These are phyloP conservation scores for Madurella mycetomatis DNA, from an alignment of 2,329 filamentous ascomycete species.

Conservation along the genomic window DNA sequence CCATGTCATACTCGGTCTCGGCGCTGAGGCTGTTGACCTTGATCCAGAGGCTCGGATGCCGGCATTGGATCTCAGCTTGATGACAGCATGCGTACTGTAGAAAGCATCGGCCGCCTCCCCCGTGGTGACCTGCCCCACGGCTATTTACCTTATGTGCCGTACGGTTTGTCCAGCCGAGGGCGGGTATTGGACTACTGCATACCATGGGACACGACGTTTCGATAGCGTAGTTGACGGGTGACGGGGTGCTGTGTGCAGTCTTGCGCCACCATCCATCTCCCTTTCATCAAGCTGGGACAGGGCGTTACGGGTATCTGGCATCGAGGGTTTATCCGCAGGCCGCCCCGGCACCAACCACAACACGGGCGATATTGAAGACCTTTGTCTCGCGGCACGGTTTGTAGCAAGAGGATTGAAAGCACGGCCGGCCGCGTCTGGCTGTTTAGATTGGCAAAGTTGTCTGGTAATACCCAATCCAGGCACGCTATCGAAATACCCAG, in stretches of 20 bases:
- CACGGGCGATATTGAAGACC: neutral
- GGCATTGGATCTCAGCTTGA: neutral
- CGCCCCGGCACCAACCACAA: conserved; percentile 6
- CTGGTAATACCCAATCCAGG: too few relatives aligned
- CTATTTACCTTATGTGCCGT: conserved; percentile 1
- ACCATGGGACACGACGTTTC: conserved; percentile 14
- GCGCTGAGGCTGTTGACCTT: too few relatives aligned
- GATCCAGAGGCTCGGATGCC: too few relatives aligned
- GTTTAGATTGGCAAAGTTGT: too few relatives aligned
- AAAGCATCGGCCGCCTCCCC: neutral
- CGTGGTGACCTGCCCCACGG: neutral
- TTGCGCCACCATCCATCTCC: conserved; percentile 12
- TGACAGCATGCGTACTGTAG: too few relatives aligned
- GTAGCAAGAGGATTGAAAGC: neutral
- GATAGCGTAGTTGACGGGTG: conserved; percentile 11
- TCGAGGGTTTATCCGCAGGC: conserved; percentile 5
- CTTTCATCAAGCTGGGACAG: conserved; percentile 13
- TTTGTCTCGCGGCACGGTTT: neutral
- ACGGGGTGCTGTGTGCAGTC: neutral
- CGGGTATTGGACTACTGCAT: conserved; percentile 1
- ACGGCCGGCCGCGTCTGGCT: neutral
- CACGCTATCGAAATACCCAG: neutral
- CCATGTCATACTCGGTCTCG: too few relatives aligned
- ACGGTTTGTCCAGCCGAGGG: neutral
- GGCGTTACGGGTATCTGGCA: neutral